phyloP scores from a whole-genome alignment of 805 yeast genomes.

The Candida ascalaphidarum region DNA sequence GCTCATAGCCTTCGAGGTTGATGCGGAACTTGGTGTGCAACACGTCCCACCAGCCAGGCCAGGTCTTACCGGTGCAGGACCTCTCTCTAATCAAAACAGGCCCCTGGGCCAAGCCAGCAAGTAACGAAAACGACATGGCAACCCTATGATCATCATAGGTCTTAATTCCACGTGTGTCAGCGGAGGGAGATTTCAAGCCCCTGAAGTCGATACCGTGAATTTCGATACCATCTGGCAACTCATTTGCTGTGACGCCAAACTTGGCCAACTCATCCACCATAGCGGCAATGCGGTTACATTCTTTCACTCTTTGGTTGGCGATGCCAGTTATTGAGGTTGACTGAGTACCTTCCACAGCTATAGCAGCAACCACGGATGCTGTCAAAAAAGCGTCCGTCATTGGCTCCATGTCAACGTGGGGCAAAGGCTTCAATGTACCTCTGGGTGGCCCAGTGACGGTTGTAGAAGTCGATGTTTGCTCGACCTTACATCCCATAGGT shows the following conservation, averaged over 20 bases:
- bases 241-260: constrained; percentile 81
- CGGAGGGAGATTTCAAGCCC: constrained; percentile 45
- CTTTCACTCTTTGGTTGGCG: constrained; percentile 97
- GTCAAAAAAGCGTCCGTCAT: constrained; percentile 99
- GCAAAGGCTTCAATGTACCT: constrained; percentile 61
- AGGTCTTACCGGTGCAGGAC: constrained; percentile 90
- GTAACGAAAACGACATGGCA: constrained; percentile 91
- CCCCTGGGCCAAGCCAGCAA: constrained; percentile 62
- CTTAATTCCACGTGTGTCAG: constrained; percentile 48
- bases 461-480: constrained; percentile 76
- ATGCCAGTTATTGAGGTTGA: constrained; percentile 85
- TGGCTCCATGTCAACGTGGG: constrained; percentile 93
- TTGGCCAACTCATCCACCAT: constrained; percentile 85
- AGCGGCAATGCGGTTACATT: constrained; percentile 92
- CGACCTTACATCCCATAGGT: constrained; percentile 93
- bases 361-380: constrained; percentile 95
- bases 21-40: constrained; percentile 63
- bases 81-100: constrained; percentile 77
- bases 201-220: constrained; percentile 59
- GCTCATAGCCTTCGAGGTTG: constrained; percentile 64
- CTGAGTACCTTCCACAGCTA: constrained; percentile 43
- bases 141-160: constrained; percentile 96
- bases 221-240: constrained; percentile 87
- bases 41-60: constrained; percentile 99
- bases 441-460: constrained; percentile 84